Conservation (phyloP, 257 asterid genomes). For the Penstemon eatonii region DNA sequence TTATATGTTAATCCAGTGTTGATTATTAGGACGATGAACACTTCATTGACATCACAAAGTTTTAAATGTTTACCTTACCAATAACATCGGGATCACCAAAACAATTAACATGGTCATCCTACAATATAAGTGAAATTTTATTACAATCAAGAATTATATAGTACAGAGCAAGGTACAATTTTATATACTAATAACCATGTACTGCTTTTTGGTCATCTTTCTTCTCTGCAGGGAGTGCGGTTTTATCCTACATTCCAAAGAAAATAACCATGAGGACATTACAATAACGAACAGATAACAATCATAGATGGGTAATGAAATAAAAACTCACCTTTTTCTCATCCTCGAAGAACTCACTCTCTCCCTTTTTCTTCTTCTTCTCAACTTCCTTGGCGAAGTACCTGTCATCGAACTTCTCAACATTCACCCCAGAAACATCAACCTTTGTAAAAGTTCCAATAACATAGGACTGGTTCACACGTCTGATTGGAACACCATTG, state of each 20-base stretch:
- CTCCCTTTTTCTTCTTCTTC: constrained; percentile 41
- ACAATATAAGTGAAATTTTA: no score
- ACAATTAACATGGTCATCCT: no score
- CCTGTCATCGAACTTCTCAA: constrained; percentile 43
- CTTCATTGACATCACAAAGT: no score
- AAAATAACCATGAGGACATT: not conserved
- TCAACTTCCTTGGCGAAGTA: constrained; percentile 44
- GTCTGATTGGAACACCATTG: constrained; percentile 51
- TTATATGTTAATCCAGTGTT: no score
- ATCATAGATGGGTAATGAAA: not conserved
- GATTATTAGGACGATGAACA: no score
- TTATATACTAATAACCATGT: no score
- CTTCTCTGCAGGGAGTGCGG: constrained; percentile 34
- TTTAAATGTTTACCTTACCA: no score
- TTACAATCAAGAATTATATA: no score
- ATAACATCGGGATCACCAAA: no score
- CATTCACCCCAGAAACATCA: constrained; percentile 40
- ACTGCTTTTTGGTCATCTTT: constrained; percentile 42
- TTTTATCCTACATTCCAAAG: constrained; percentile 35
- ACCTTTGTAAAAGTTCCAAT: constrained; percentile 49
- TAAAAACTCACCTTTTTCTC: constrained; percentile 39
- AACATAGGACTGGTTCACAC: constrained; percentile 52
- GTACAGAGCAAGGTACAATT: no score
- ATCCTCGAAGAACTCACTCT: constrained; percentile 42
- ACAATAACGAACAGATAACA: not conserved